These are phyloP conservation scores for Fusarium brachygibbosum DNA, from an alignment of 2,329 filamentous ascomycete species.

Conservation along the genomic window DNA sequence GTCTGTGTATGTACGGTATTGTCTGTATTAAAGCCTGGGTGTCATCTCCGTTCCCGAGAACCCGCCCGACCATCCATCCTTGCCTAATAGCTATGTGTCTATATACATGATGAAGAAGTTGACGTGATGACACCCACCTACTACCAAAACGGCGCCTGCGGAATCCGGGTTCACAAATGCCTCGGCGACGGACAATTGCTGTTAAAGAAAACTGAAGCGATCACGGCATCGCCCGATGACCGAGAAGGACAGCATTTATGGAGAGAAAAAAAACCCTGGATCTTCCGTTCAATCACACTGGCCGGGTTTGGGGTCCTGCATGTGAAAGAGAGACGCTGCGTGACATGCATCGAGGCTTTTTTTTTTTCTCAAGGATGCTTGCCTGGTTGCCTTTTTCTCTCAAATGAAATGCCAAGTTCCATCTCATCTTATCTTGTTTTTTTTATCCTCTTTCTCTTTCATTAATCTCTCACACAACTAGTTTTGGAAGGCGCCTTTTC, in stretches of 20 bases:
- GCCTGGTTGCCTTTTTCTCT: neutral
- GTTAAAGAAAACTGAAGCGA: neutral
- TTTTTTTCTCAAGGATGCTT: neutral
- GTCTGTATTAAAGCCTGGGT: neutral
- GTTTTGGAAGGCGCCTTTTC: slow-evolving; percentile 4
- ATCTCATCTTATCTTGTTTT: slow-evolving; percentile 9
- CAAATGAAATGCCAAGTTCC: slow-evolving; percentile 1
- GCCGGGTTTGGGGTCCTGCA: slow-evolving; percentile 15
- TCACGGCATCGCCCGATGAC: neutral
- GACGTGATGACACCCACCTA: slow-evolving; percentile 40
- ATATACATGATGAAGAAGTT: slow-evolving; percentile 6
- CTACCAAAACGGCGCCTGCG: slow-evolving; percentile 13
- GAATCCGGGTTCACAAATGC: slow-evolving; percentile 30
- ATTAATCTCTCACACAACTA: slow-evolving; percentile 17
- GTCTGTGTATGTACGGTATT: neutral
- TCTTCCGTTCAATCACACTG: slow-evolving; percentile 18
- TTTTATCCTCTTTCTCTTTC: no score
- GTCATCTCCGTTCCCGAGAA: slow-evolving; percentile 31
- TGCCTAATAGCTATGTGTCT: neutral
- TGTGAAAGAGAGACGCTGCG: slow-evolving; percentile 25
- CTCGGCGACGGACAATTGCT: slow-evolving; percentile 23
- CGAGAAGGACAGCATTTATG: neutral
- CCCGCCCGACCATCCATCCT: slow-evolving; percentile 30
- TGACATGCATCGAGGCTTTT: slow-evolving; percentile 20
- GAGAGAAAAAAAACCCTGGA: slow-evolving; percentile 9